Base-by-base conservation (phyloP, 129 eudicot species). In the Chrysanthemum makinoi region DNA sequence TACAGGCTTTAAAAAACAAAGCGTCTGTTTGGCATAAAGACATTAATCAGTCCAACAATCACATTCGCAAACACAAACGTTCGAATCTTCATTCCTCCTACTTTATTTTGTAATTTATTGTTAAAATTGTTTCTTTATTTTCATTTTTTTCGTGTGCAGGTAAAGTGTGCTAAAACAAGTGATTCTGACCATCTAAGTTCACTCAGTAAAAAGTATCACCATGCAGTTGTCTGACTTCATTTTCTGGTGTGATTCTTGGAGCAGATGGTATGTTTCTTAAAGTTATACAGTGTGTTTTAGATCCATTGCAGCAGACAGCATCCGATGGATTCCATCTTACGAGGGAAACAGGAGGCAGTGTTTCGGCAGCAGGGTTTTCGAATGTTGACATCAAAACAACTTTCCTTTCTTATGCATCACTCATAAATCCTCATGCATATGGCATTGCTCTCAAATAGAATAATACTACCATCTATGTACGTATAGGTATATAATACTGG, bases 261-360 rank as follows among this genome's bases (percentile, higher is more conserved):
- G 53, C 90, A 93, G 98, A 89, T 81, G 98, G 98, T 47, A 87
- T 92, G 3, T 0, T 76, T 74, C 85, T 80, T n/a, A 87, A 83
- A 77, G 82, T 80, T 47, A 80, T 80, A 28, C 98, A 93, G 60
- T 82, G 85, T 14, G 22, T 81, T 57, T 85, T 93, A 30, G 91
- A 89, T 83, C 98, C 98, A 30, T 67, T 93, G 83, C 98, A 93
- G 68, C 96, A 93, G 72, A 64, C 72, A 66, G 83, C 89, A 16
- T 87, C 92, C 58, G 98, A 93, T 79, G 95, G 96, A 24, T 93
- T 96, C 50, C 96, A 87, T 76, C 90, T 93, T 53, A 85, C 90
- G n/a, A 82, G 98, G 76, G 80, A 87, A 73, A 89, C 98, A 44
- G 92, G 87, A 68, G 68, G 33, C 4, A 67, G 58, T 73, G 89